Evolutionary conservation across 2,329 filamentous ascomycete species (phyloP).

Genomic region (Lachnellula subtilissima): DNA sequence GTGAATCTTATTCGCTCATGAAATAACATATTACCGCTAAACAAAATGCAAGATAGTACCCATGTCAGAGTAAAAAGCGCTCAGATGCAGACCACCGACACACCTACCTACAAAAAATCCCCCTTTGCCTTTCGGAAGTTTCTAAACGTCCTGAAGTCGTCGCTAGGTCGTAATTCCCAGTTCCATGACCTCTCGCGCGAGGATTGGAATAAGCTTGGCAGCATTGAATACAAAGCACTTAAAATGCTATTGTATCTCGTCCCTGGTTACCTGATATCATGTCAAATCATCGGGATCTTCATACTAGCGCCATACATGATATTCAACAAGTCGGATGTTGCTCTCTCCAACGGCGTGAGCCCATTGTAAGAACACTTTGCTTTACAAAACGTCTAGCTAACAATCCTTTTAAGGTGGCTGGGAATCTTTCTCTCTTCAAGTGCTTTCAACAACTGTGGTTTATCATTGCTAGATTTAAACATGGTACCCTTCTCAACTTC

Average conservation of each 20-base stretch:
- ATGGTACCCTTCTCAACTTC: constrained; percentile 37
- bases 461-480: constrained; percentile 61
- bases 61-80: no score
- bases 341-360: constrained; percentile 49
- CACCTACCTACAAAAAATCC: background rate
- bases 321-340: constrained; percentile 41
- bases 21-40: background rate
- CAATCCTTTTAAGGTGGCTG: constrained; percentile 41
- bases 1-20: background rate
- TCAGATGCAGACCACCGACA: no score
- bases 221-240: constrained; percentile 59
- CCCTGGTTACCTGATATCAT: constrained; percentile 53
- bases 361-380: constrained; percentile 40
- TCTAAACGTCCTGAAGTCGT: constrained; percentile 2
- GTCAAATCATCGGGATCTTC: constrained; percentile 52
- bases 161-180: constrained; percentile 44
- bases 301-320: constrained; percentile 55
- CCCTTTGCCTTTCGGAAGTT: no score
- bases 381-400: background rate
- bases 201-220: constrained; percentile 52
- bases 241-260: constrained; percentile 53
- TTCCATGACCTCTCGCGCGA: constrained; percentile 48
- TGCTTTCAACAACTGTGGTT: constrained; percentile 65
- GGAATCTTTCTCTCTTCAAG: constrained; percentile 61
- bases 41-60: background rate